Percentiles rank a stretch among this genome's conserved stretches.
Conservation (phyloP, 1,284 basidiomycete species). For the Ustilago loliicola region DNA sequence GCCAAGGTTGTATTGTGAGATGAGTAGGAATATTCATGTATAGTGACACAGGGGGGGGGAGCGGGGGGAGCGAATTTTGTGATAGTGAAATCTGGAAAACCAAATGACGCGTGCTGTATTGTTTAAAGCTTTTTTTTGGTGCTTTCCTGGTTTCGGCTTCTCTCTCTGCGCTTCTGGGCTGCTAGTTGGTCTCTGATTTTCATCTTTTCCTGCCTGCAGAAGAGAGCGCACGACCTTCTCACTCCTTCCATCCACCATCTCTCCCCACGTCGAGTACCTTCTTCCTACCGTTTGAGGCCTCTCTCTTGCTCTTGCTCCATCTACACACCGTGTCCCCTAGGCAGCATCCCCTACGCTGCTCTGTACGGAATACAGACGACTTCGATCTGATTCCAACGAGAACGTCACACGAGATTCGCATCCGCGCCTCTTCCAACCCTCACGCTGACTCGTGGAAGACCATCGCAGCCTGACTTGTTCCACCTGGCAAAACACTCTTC, state of each 20-base stretch:
- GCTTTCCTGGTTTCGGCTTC: not conserved
- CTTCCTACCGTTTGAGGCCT: not conserved
- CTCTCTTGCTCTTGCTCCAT: not conserved
- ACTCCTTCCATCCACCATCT: constrained; percentile 1
- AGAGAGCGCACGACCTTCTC: constrained; percentile 3
- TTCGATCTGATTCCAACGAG: too few relatives aligned
- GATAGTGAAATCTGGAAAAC: too few relatives aligned
- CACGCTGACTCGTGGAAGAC: not conserved
- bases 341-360: not conserved
- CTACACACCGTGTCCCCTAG: not conserved
- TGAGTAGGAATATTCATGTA: too few relatives aligned
- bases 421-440: not conserved
- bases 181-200: not conserved
- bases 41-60: too few relatives aligned
- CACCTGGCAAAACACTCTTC: not conserved
- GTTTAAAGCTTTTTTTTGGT: constrained; percentile 8
- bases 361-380: not conserved
- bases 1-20: too few relatives aligned
- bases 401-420: constrained; percentile 11
- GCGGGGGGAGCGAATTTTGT: too few relatives aligned
- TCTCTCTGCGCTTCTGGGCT: not conserved
- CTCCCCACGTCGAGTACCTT: not conserved
- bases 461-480: not conserved
- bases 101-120: too few relatives aligned
- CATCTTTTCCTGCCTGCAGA: not conserved